These are phyloP conservation scores for Sechiopsis laciniata DNA, from an alignment of 306 rosid genomes.

Conservation along the genomic window DNA sequence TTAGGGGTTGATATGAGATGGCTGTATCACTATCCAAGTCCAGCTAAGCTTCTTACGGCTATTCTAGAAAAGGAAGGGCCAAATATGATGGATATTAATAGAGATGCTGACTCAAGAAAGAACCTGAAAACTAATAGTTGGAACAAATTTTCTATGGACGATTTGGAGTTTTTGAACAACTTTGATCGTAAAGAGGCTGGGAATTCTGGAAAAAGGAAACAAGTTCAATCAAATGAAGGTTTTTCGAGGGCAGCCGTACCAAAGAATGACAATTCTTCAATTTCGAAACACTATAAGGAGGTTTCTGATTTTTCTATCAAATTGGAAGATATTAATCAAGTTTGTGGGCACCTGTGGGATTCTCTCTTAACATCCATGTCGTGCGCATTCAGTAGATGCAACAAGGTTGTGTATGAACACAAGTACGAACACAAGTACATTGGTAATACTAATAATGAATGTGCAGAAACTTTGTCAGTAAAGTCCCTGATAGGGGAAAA, in stretches of 20 bases:
- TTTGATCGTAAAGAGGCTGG: conserved; percentile 27
- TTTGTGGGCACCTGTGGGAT: conserved; percentile 41
- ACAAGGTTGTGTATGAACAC: conserved; percentile 48
- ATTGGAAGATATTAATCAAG: conserved; percentile 22
- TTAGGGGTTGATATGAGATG: conserved; percentile 74
- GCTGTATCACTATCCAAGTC: conserved; percentile 55
- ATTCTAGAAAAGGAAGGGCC: conserved; percentile 50
- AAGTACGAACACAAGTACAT: conserved; percentile 27
- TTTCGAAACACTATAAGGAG: conserved; percentile 49
- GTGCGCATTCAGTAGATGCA: conserved; percentile 76
- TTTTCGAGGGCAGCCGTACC: conserved; percentile 23
- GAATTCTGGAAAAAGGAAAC: conserved; percentile 18
- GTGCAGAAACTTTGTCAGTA: conserved; percentile 33
- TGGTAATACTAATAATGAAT: conserved; percentile 16
- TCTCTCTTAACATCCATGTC: conserved; percentile 30
- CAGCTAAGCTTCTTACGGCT: conserved; percentile 59
- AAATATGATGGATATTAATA: conserved; percentile 29
- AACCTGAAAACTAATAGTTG: conserved; percentile 24
- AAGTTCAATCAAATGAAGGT: conserved; percentile 17
- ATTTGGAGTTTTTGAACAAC: conserved; percentile 30
- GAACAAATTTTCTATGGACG: conserved; percentile 25
- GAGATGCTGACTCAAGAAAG: conserved; percentile 36
- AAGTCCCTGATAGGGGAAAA: conserved; percentile 38
- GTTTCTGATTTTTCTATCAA: conserved; percentile 26
- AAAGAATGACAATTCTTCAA: conserved; percentile 25